Conservation (phyloP, 2,329 filamentous ascomycete species). For the Verticillium albo-atrum region DNA sequence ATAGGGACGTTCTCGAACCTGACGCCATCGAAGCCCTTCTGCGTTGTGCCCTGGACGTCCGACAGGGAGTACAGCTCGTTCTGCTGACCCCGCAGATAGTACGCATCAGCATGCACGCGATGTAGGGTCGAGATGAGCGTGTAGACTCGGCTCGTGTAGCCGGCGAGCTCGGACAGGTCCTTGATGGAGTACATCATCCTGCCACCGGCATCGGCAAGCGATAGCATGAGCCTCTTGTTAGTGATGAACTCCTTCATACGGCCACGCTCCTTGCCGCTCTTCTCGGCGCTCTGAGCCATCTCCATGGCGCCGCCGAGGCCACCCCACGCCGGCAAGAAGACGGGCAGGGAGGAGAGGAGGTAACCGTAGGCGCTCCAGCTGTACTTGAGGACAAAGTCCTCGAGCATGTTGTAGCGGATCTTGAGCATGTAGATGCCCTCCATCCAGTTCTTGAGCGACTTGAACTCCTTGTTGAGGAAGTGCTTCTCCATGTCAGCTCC, state of each 20-base stretch:
- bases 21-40: conserved; percentile 92
- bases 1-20: conserved; percentile 90
- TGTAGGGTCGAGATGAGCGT: conserved; percentile 93
- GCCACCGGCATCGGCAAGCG: conserved; percentile 89
- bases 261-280: conserved; percentile 64
- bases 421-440: conserved; percentile 97
- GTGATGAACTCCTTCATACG: conserved; percentile 99
- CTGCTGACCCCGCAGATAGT: conserved; percentile 64
- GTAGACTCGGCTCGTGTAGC: conserved; percentile 94
- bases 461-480: conserved; percentile 88
- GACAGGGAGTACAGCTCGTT: conserved; percentile 84
- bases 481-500: conserved; percentile 93
- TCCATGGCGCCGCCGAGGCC: conserved; percentile 73
- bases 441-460: conserved; percentile 93
- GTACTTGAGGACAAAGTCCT: conserved; percentile 97
- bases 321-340: conserved; percentile 93
- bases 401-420: conserved; percentile 97
- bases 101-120: conserved; percentile 85
- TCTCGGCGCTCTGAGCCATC: conserved; percentile 45
- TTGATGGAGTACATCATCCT: conserved; percentile 99
- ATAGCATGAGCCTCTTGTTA: conserved; percentile 97
- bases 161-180: conserved; percentile 90
- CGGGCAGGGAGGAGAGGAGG: conserved; percentile 83
- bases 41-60: conserved; percentile 88
- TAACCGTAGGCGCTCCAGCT: conserved; percentile 99